phyloP scores from a whole-genome alignment of 805 yeast genomes.

The Komagataella kurtzmanii region DNA sequence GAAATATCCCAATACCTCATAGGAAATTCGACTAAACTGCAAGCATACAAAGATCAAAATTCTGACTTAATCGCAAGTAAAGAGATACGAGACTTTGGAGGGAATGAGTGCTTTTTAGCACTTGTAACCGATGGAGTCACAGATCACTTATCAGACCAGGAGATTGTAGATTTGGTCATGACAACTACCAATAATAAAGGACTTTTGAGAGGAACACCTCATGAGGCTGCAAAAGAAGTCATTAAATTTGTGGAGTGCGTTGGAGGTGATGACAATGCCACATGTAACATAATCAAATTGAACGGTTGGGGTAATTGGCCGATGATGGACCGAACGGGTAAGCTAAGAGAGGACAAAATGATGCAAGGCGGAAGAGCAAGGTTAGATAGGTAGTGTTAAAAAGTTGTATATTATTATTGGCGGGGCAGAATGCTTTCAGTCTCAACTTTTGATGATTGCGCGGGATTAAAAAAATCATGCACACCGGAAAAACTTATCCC shows the following conservation, averaged over 20 bases:
- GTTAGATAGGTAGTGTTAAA: not conserved
- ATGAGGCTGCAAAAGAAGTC: slow-evolving; percentile 74
- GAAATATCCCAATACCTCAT: slow-evolving; percentile 60
- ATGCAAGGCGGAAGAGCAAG: slow-evolving; percentile 5
- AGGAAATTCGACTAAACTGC: slow-evolving; percentile 40
- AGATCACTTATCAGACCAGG: slow-evolving; percentile 74
- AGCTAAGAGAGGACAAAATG: slow-evolving; percentile 54
- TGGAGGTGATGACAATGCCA: slow-evolving; percentile 94
- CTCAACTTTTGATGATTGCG: not conserved
- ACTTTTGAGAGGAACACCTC: slow-evolving; percentile 66
- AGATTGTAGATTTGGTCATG: slow-evolving; percentile 75
- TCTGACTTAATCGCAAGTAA: slow-evolving; percentile 7
- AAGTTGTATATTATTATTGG: not conserved
- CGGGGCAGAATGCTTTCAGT: not conserved
- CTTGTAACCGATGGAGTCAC: slow-evolving; percentile 84
- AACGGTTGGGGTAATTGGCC: slow-evolving; percentile 97
- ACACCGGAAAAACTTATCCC: not conserved
- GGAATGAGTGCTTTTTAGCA: slow-evolving; percentile 78
- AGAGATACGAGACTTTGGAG: slow-evolving; percentile 39
- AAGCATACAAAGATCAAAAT: slow-evolving; percentile 12
- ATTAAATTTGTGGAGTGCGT: slow-evolving; percentile 72
- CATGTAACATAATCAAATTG: slow-evolving; percentile 68
- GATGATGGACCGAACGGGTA: slow-evolving; percentile 68
- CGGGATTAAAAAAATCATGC: not conserved
- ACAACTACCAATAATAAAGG: slow-evolving; percentile 53